A percentile compares a stretch with the other conserved stretches of the same genome.
These are phyloP conservation scores for Penicillium soppii DNA, from an alignment of 495 filamentous ascomycete species.

Conservation along the genomic window DNA sequence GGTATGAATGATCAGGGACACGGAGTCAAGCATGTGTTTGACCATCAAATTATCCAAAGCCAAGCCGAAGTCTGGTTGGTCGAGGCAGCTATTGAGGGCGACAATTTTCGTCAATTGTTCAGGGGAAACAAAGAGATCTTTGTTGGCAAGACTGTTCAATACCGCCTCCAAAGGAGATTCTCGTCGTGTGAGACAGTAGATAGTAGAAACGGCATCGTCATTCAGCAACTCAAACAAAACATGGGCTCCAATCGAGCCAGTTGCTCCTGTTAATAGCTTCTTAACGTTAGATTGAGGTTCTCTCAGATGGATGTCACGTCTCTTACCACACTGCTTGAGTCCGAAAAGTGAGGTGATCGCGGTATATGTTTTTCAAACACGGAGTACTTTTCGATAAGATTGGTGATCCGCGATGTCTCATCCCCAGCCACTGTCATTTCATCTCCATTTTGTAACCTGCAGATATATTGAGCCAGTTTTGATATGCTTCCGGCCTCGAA, in stretches of 20 bases:
- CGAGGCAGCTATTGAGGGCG: slow-evolving; percentile 39
- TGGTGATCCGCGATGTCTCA: slow-evolving; percentile 38
- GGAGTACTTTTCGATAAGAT: slow-evolving; percentile 51
- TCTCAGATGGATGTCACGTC: neutral
- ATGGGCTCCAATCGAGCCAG: slow-evolving; percentile 58
- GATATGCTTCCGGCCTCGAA: slow-evolving; percentile 51
- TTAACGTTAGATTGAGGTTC: slow-evolving; percentile 1
- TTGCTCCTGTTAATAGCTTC: slow-evolving; percentile 59
- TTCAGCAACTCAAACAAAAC: slow-evolving; percentile 48
- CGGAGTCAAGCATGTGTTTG: slow-evolving; percentile 34
- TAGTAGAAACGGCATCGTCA: slow-evolving; percentile 37
- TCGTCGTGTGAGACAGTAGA: slow-evolving; percentile 56
- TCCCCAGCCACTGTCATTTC: slow-evolving; percentile 16
- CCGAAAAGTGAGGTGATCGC: slow-evolving; percentile 13
- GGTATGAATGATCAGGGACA: slow-evolving; percentile 54
- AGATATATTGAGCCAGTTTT: slow-evolving; percentile 46
- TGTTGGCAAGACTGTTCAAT: slow-evolving; percentile 32
- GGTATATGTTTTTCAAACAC: slow-evolving; percentile 39
- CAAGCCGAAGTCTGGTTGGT: slow-evolving; percentile 40
- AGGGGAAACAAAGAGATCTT: slow-evolving; percentile 27
- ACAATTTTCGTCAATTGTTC: slow-evolving; percentile 35
- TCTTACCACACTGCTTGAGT: slow-evolving; percentile 43
- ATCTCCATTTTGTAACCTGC: slow-evolving; percentile 37
- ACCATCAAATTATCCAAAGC: slow-evolving; percentile 27
- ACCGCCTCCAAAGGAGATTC: slow-evolving; percentile 22